Conservation (phyloP, 345 rosid species). For the Citrus australasica region DNA sequence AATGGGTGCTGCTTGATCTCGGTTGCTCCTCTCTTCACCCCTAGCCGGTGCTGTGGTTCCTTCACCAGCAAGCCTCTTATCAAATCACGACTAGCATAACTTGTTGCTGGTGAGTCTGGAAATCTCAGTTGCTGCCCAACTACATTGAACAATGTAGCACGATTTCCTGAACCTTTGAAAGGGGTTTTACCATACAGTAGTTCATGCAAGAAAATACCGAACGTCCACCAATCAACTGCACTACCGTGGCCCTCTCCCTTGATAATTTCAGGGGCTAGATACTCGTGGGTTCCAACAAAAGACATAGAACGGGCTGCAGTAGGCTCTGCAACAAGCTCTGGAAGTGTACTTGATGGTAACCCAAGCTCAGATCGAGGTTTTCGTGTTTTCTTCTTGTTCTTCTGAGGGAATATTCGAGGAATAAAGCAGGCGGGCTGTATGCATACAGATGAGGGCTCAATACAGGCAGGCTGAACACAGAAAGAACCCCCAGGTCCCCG, state of each 20-base stretch:
- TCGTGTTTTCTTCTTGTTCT: slow-evolving; percentile 68
- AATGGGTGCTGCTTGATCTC: slow-evolving; percentile 98
- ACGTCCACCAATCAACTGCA: slow-evolving; percentile 99
- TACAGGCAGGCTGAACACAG: slow-evolving; percentile 89
- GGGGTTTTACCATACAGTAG: slow-evolving; percentile 87
- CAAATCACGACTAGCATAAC: slow-evolving; percentile 84
- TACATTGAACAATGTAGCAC: slow-evolving; percentile 89
- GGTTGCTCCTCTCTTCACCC: slow-evolving; percentile 95
- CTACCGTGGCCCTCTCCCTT: slow-evolving; percentile 99
- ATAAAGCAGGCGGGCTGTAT: slow-evolving; percentile 87
- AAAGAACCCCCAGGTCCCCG: slow-evolving; percentile 59
- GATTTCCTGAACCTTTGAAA: slow-evolving; percentile 91
- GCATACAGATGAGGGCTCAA: slow-evolving; percentile 84
- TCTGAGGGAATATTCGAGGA: slow-evolving; percentile 76
- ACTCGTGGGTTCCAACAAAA: slow-evolving; percentile 97
- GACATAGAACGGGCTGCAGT: slow-evolving; percentile 97
- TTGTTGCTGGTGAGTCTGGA: slow-evolving; percentile 86
- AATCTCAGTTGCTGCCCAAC: slow-evolving; percentile 91
- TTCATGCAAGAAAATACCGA: slow-evolving; percentile 91
- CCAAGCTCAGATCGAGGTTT: slow-evolving; percentile 55
- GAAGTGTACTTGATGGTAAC: slow-evolving; percentile 50
- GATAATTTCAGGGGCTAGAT: slow-evolving; percentile 92
- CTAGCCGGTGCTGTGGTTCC: slow-evolving; percentile 90
- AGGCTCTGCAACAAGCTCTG: slow-evolving; percentile 93
- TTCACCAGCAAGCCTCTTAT: slow-evolving; percentile 78